A percentile compares a stretch with the other conserved stretches of the same genome.
Conservation (phyloP, 1,139 yeast genomes). For the Pichia sp. region DNA sequence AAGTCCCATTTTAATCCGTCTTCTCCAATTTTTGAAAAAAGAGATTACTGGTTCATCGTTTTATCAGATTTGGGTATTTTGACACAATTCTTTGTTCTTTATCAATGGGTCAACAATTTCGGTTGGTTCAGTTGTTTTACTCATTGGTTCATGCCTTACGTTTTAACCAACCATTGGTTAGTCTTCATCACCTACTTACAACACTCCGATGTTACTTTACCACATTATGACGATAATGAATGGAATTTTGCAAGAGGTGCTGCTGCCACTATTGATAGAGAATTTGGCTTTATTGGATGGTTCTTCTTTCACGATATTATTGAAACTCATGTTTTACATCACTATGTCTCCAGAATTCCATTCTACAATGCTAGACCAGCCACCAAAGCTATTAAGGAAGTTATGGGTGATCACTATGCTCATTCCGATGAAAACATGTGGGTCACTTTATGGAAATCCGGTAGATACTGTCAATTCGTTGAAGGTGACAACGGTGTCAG, state of each 20-base stretch:
- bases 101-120: slow-evolving; percentile 39
- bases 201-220: slow-evolving; percentile 51
- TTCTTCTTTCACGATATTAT: slow-evolving; percentile 56
- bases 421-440: slow-evolving; percentile 50
- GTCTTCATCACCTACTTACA: slow-evolving; percentile 55
- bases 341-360: slow-evolving; percentile 54
- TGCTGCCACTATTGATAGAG: slow-evolving; percentile 56
- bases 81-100: slow-evolving; percentile 32
- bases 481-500: slow-evolving; percentile 52
- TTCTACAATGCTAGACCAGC: slow-evolving; percentile 58
- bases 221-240: slow-evolving; percentile 48
- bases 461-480: slow-evolving; percentile 51
- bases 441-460: slow-evolving; percentile 46
- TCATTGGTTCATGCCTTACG: slow-evolving; percentile 48
- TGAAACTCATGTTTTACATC: slow-evolving; percentile 59
- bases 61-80: slow-evolving; percentile 48
- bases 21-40: slow-evolving; percentile 46
- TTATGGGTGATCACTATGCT: slow-evolving; percentile 52
- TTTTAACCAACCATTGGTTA: slow-evolving; percentile 57
- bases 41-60: slow-evolving; percentile 47
- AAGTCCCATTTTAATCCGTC: slow-evolving; percentile 44
- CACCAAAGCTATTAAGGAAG: slow-evolving; percentile 47
- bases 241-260: slow-evolving; percentile 65
- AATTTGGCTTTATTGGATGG: slow-evolving; percentile 52
- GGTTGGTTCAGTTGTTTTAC: slow-evolving; percentile 41